These are phyloP conservation scores for Hypoxylon lenormandii DNA, from an alignment of 495 filamentous ascomycete genomes.

Conservation along the genomic window DNA sequence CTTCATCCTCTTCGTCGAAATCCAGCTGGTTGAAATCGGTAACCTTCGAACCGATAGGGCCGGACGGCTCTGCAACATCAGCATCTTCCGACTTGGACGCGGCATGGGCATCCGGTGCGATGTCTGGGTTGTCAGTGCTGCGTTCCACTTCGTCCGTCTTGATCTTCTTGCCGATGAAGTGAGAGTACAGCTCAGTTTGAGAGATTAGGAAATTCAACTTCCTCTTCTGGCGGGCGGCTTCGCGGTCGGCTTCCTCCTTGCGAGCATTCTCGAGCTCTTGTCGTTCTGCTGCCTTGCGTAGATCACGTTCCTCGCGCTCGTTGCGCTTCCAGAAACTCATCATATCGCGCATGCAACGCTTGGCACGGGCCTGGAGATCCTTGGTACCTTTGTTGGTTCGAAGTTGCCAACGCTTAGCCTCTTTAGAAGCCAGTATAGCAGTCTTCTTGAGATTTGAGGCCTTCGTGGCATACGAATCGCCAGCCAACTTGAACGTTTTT, in stretches of 20 bases:
- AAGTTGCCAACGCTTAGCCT: slow-evolving; percentile 95
- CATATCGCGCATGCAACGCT: slow-evolving; percentile 99
- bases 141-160: slow-evolving; percentile 93
- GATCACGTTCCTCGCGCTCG: slow-evolving; percentile 94
- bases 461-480: slow-evolving; percentile 82
- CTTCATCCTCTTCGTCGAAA: slow-evolving; percentile 95
- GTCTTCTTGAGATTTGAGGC: slow-evolving; percentile 96
- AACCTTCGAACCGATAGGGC: slow-evolving; percentile 72
- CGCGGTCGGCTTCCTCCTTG: slow-evolving; percentile 94
- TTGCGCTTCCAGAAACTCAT: slow-evolving; percentile 99
- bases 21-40: slow-evolving; percentile 94
- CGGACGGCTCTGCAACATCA: slow-evolving; percentile 70
- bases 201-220: slow-evolving; percentile 99
- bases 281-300: slow-evolving; percentile 91
- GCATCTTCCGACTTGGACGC: slow-evolving; percentile 62
- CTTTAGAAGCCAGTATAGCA: slow-evolving; percentile 94
- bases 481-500: slow-evolving; percentile 87
- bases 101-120: slow-evolving; percentile 60
- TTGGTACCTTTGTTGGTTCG: slow-evolving; percentile 98
- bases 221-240: slow-evolving; percentile 95
- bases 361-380: slow-evolving; percentile 94
- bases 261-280: slow-evolving; percentile 97
- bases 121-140: slow-evolving; percentile 82
- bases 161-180: slow-evolving; percentile 99
- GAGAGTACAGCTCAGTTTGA: slow-evolving; percentile 97